Conservation (phyloP, 129 eudicot genomes). For the Cynara cardunculus region DNA sequence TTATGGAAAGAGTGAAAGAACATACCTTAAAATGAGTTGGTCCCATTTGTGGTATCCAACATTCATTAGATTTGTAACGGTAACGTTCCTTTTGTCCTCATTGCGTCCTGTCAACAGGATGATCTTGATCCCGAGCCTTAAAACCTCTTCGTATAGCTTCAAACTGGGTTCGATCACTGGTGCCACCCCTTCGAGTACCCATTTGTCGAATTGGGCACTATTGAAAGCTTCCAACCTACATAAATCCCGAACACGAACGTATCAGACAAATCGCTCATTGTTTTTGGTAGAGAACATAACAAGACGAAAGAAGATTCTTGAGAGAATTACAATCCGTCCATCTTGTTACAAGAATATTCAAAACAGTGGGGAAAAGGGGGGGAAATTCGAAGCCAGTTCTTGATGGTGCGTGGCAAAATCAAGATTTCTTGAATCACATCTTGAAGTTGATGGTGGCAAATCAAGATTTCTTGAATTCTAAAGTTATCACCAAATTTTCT, state of each 20-base stretch:
- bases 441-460: not conserved
- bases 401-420: not conserved
- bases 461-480: not conserved
- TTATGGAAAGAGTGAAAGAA: not conserved
- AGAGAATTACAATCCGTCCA: not conserved
- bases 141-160: constrained; percentile 74
- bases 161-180: constrained; percentile 60
- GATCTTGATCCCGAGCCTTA: constrained; percentile 61
- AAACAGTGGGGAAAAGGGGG: not conserved
- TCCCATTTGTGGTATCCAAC: constrained; percentile 76
- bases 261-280: not conserved
- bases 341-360: not conserved
- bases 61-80: constrained; percentile 49
- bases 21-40: constrained; percentile 74
- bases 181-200: constrained; percentile 83
- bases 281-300: not conserved
- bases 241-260: not conserved
- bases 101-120: constrained; percentile 81
- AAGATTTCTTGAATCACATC: not conserved
- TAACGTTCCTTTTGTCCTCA: constrained; percentile 50
- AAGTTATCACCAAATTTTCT: not conserved
- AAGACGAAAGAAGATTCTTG: not conserved
- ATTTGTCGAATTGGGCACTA: constrained; percentile 56
- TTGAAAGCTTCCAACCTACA: constrained; percentile 68
- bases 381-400: not conserved